A percentile compares a stretch with the other conserved stretches of the same genome.
Evolutionary conservation across 225 moss, liverwort and hornwort species (phyloP).

Genomic region (Marchantia paleacea): DNA sequence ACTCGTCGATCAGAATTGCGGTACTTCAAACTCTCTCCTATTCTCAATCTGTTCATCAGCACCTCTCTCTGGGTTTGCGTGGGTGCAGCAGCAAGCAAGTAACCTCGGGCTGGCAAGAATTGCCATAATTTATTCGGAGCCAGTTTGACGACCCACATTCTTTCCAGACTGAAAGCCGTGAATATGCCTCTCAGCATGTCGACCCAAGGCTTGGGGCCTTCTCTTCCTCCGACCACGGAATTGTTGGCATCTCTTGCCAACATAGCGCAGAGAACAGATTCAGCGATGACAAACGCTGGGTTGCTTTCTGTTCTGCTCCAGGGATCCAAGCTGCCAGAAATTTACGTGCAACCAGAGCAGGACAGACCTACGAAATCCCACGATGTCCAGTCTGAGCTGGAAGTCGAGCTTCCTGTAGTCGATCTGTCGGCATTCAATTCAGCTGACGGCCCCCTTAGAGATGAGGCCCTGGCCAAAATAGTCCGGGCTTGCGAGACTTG

Average conservation of each 20-base stretch:
- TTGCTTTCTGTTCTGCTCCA: constrained; percentile 41
- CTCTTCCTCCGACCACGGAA: constrained; percentile 31
- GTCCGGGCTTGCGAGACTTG: constrained; percentile 38
- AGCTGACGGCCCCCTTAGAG: constrained; percentile 20
- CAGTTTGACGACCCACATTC: neutral
- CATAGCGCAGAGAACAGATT: constrained; percentile 43
- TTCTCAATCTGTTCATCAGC: neutral
- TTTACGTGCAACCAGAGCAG: constrained; percentile 44
- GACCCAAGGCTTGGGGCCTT: constrained; percentile 24
- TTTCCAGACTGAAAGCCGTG: neutral
- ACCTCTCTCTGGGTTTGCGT: too few relatives aligned
- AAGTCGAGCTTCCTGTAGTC: constrained; percentile 34
- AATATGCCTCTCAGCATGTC: constrained; percentile 40
- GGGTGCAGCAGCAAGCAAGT: too few relatives aligned
- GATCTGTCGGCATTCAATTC: constrained; percentile 31
- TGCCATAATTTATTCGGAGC: too few relatives aligned
- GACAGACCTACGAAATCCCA: constrained; percentile 36
- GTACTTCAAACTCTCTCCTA: neutral
- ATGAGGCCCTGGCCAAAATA: constrained; percentile 23
- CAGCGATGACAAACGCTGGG: constrained; percentile 45
- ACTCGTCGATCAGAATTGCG: too few relatives aligned
- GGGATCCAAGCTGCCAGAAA: constrained; percentile 46
- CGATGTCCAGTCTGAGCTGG: constrained; percentile 26
- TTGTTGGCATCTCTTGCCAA: constrained; percentile 39
- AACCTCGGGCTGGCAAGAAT: too few relatives aligned